Evolutionary conservation across 2,329 filamentous ascomycete species (phyloP), one percentile per base, ranked within the genome.

Genomic region (Mariannaea sp.): DNA sequence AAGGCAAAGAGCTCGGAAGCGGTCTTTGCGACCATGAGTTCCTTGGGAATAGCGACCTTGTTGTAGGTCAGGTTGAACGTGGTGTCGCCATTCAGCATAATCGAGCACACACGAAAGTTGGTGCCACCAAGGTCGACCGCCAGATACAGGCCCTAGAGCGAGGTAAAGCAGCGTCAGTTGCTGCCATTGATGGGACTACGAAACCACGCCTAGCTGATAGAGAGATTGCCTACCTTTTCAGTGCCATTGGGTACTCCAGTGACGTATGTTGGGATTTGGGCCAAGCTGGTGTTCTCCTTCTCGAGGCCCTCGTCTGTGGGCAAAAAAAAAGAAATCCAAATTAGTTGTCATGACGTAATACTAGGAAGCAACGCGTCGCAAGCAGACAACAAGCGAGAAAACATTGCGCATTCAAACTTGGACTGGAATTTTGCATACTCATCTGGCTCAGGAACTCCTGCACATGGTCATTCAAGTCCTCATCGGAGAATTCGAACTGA

Each of bases 91-190:
- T 96, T 92, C 56, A 99, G 81, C 65, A 90, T 84, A 68, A 99
- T 89, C 36, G 93, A 97, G 78, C 94, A 99, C 68, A 99, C 94
- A 65, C 94, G 89, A 75, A 97, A 96, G 77, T 99, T 99, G 60
- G 94, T 99, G 66, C 94, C 94, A 58, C 94, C 94, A n/a, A 99
- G 83, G 69, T 99, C 94, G 60, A 99, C 92, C 32, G 94, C 93
- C 69, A 99, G 86, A 76, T 97, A 99, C 32, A 97, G 80, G 41
- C 94, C 94, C 91, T 95, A 65, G 16, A 45, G 40, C 35, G 16
- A n/a, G 54, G 42, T 30, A 46, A 38, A 24, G n/a, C 30, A 54
- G 42, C 46, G 60, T 46, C 22, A 51, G 46, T 46, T 41, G 20
- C 39, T 36, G 19, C 16, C 32, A 30, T 17, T 17, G 44, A 30